Conservation (phyloP, 176 grass and related monocot species). For the Eremochloa ophiuroides region DNA sequence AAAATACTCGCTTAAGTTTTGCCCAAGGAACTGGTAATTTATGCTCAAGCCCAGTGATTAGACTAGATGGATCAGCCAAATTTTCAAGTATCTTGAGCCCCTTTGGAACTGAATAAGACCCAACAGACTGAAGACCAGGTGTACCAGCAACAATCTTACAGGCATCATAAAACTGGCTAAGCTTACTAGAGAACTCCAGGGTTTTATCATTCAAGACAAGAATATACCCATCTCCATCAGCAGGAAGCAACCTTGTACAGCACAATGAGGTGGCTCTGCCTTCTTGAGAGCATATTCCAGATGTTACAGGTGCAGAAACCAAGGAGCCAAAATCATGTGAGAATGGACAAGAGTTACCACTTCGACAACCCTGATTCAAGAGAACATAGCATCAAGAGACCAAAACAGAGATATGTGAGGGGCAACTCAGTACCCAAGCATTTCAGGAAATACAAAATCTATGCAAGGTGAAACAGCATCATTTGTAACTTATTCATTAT, state of each 20-base stretch:
- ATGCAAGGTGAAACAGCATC: background rate
- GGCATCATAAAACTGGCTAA: conserved; percentile 52
- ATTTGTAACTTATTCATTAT: background rate
- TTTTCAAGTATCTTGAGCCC: conserved; percentile 55
- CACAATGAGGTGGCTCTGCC: conserved; percentile 33
- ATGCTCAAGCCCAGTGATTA: conserved; percentile 39
- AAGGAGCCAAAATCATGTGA: conserved; percentile 45
- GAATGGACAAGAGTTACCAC: conserved; percentile 70
- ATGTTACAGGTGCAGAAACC: conserved; percentile 19
- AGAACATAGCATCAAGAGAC: conserved; percentile 22
- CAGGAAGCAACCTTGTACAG: conserved; percentile 38
- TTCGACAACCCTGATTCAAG: conserved; percentile 66
- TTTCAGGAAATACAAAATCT: background rate
- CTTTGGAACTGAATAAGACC: conserved; percentile 28
- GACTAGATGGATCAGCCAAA: conserved; percentile 42
- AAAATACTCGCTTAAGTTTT: conserved; percentile 50
- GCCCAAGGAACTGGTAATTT: conserved; percentile 53
- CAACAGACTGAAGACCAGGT: conserved; percentile 26
- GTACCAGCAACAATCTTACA: conserved; percentile 65
- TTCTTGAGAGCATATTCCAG: conserved; percentile 58
- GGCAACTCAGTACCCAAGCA: background rate
- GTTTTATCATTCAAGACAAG: conserved; percentile 74
- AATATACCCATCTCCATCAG: conserved; percentile 38
- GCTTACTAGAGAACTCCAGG: conserved; percentile 51
- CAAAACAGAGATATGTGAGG: background rate